Evolutionary conservation across 805 yeast genomes (phyloP).

Genomic region (Middelhovenomyces tepae): DNA sequence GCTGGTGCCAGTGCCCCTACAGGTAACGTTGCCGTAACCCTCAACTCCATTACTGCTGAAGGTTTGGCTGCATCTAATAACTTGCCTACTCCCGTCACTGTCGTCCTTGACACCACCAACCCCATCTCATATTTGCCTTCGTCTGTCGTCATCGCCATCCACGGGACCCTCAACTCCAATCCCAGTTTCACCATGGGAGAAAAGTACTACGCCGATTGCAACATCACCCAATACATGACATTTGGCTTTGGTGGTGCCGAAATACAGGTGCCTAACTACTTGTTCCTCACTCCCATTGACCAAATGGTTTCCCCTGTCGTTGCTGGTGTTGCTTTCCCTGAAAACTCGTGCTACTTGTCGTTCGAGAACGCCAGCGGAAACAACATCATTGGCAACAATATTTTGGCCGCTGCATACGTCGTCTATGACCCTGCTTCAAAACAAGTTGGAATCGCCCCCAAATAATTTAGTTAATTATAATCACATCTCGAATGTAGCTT

Average conservation of each 20-base stretch:
- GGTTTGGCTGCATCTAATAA: too few relatives aligned
- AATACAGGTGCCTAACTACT: constrained; percentile 25
- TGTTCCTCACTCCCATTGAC: constrained; percentile 29
- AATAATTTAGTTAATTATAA: too few relatives aligned
- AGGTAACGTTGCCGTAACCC: too few relatives aligned
- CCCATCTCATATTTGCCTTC: constrained; percentile 42
- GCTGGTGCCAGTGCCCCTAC: too few relatives aligned
- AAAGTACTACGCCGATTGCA: constrained; percentile 30
- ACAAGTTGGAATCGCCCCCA: constrained; percentile 1
- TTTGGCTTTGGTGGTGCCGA: constrained; percentile 24
- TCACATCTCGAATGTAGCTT: too few relatives aligned
- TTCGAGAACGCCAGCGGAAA: constrained; percentile 27
- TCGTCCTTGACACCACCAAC: constrained; percentile 49
- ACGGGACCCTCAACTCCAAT: constrained; percentile 30
- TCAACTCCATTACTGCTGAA: too few relatives aligned
- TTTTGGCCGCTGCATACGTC: constrained; percentile 50
- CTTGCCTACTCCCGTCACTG: constrained; percentile 24
- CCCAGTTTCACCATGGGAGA: constrained; percentile 28
- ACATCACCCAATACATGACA: constrained; percentile 23
- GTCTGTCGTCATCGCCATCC: constrained; percentile 26
- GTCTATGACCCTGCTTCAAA: constrained; percentile 38
- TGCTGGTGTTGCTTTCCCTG: constrained; percentile 26
- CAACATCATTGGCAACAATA: constrained; percentile 51
- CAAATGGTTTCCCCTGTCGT: constrained; percentile 22
- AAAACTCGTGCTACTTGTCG: constrained; percentile 29